Evolutionary conservation across 2,329 filamentous ascomycete species (phyloP), one percentile per base, ranked within the genome.

Genomic region (Microsporum ferrugineum): DNA sequence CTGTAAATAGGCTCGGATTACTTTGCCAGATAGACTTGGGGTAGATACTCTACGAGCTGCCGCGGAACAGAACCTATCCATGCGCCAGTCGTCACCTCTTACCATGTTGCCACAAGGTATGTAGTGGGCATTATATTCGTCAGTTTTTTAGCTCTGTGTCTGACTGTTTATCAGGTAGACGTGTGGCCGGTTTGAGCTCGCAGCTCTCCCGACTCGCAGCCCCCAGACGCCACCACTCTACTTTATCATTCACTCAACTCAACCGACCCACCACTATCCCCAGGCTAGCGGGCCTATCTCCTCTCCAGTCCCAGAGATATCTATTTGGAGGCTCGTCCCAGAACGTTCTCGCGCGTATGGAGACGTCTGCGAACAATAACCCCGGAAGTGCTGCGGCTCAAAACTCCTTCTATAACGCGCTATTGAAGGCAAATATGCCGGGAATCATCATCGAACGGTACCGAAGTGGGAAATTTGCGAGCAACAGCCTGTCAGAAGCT

Each of bases 301-400:
- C 65, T 58, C 49, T 69, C 7, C 70, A 75, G 47, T 71, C 75
- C 39, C 72, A 72, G 57, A 68, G 74, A 55, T 74, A 68, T 58
- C 55, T 76, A 29, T 76, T 75, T 59, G 74, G 74, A 47, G 73
- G 73, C 5, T 66, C 72, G 27, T 73, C 73, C 60, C 78, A 79
- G 58, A 83, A 80, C 65, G 73, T 92, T 61, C 83, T 99, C 38
- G 90, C 91, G 38, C 88, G 89, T 66, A 82, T 91, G 67, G 94
- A 99, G 76, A 88, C 91, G 72, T 88, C 88, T 29, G 95, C 94
- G 41, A 99, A 97, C 76, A 88, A 90, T 74, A 95, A 96, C 69
- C 90, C 94, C 1, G 83, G 80, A 63, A 97, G 90, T 73, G 87
- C 91, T 33, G 88, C 88, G 49, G 86, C 91, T 23, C 94, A 99